Evolutionary conservation across 371 early-diverging fungal genomes (phyloP).

Genomic region (Rhizomucor pusillus): DNA sequence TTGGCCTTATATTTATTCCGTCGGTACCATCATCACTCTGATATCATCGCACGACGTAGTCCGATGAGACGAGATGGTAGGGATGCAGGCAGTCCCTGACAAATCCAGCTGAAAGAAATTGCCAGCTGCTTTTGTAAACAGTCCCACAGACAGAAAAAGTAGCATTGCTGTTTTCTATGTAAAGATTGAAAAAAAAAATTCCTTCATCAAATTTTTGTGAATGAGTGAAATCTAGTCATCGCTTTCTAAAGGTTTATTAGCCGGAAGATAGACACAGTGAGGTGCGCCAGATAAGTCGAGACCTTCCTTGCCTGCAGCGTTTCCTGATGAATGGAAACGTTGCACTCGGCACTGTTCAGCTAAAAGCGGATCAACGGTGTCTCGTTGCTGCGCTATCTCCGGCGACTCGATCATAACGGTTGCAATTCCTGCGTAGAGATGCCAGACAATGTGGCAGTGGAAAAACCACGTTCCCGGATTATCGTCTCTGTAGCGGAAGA

Average conservation of each 20-base stretch:
- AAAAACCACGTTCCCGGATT: slow-evolving; percentile 78
- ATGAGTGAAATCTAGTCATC: too few relatives aligned
- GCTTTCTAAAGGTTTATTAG: neutral
- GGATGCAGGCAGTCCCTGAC: too few relatives aligned
- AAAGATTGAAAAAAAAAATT: too few relatives aligned
- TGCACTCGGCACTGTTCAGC: slow-evolving; percentile 40
- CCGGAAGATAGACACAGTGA: slow-evolving; percentile 32
- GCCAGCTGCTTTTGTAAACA: too few relatives aligned
- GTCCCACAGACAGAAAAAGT: too few relatives aligned
- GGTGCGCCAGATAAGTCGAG: slow-evolving; percentile 55
- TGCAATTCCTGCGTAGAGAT: slow-evolving; percentile 62
- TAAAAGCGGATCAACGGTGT: slow-evolving; percentile 25
- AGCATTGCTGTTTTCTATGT: too few relatives aligned
- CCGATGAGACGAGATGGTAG: too few relatives aligned
- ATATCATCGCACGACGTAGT: too few relatives aligned
- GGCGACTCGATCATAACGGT: slow-evolving; percentile 71
- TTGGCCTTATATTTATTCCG: too few relatives aligned
- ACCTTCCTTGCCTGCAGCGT: slow-evolving; percentile 69
- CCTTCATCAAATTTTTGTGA: too few relatives aligned
- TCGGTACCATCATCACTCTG: too few relatives aligned
- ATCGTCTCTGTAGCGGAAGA: slow-evolving; percentile 67
- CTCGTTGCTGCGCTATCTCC: slow-evolving; percentile 39
- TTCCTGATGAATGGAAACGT: slow-evolving; percentile 55
- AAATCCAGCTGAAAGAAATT: too few relatives aligned
- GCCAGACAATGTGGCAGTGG: slow-evolving; percentile 85